Evolutionary conservation across 1,284 basidiomycete genomes (phyloP).

Genomic region (Coriolopsis trogii): DNA sequence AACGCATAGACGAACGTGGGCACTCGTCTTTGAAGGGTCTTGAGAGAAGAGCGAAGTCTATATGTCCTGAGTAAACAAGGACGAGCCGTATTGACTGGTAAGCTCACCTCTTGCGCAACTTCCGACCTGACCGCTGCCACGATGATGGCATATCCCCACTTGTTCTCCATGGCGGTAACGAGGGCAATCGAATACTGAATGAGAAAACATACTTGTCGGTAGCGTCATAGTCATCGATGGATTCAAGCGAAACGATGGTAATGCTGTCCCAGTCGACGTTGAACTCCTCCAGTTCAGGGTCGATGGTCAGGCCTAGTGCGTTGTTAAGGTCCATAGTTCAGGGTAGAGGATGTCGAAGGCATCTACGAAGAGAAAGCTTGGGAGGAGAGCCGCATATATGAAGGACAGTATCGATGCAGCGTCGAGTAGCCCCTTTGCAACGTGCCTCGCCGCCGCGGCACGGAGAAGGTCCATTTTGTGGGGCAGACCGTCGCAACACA

Average conservation of each 20-base stretch:
- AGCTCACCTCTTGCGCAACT: no score
- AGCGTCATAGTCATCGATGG: neutral
- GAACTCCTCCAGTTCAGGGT: neutral
- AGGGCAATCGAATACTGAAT: no score
- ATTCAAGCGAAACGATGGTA: conserved; percentile 7
- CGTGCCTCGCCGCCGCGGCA: conserved; percentile 7
- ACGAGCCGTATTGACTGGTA: no score
- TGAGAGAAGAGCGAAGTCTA: no score
- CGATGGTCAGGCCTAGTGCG: conserved; percentile 9
- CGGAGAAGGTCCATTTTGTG: conserved; percentile 4
- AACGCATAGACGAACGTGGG: no score
- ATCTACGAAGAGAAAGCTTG: neutral
- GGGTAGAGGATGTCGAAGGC: neutral
- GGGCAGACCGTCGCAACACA: neutral
- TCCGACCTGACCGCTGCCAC: no score
- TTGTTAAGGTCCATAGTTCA: neutral
- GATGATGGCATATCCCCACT: no score
- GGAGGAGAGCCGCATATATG: neutral
- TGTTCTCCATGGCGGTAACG: no score
- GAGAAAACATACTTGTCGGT: neutral
- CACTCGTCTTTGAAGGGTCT: no score
- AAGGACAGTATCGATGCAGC: neutral
- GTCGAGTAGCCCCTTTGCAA: neutral
- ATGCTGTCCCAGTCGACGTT: conserved; percentile 11
- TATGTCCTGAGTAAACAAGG: no score